Conservation (phyloP, 805 yeast species). For the Torulaspora microellipsoides region DNA sequence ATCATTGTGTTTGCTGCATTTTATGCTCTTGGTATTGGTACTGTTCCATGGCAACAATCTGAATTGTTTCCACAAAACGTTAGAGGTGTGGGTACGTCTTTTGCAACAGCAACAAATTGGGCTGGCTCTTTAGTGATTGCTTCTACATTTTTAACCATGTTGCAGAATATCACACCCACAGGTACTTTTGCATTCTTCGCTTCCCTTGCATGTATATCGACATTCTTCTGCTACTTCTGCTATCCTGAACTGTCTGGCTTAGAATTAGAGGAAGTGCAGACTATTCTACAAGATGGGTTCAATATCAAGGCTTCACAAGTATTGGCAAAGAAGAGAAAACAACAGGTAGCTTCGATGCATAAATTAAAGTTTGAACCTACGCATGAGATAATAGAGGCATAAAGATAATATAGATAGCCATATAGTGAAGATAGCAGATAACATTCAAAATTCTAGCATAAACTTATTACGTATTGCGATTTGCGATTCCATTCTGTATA, state of each 20-base stretch:
- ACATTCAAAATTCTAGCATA: neutral
- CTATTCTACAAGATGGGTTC: slow-evolving; percentile 77
- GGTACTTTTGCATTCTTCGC: slow-evolving; percentile 94
- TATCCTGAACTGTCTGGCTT: slow-evolving; percentile 91
- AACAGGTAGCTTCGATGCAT: slow-evolving; percentile 21
- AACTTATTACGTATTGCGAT: too few species aligned
- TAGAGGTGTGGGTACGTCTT: slow-evolving; percentile 87
- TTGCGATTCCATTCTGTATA: neutral
- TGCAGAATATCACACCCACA: slow-evolving; percentile 86
- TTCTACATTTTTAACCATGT: slow-evolving; percentile 89
- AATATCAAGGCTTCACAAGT: slow-evolving; percentile 63
- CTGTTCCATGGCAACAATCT: slow-evolving; percentile 97
- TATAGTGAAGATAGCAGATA: neutral
- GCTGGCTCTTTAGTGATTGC: slow-evolving; percentile 88
- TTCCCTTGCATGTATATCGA: slow-evolving; percentile 67
- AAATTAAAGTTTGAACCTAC: slow-evolving; percentile 11
- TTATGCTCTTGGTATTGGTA: slow-evolving; percentile 93
- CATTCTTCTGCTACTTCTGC: slow-evolving; percentile 71
- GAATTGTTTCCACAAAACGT: slow-evolving; percentile 93
- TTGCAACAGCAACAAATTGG: slow-evolving; percentile 93
- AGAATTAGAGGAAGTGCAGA: slow-evolving; percentile 87
- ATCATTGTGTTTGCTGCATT: slow-evolving; percentile 86
- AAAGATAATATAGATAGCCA: neutral
- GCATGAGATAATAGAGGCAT: slow-evolving; percentile 11
- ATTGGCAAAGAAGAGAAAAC: slow-evolving; percentile 46